Evolutionary conservation across 495 filamentous ascomycete species (phyloP), one percentile per base, ranked within the genome.

Genomic region (Aspergillus biplanus): DNA sequence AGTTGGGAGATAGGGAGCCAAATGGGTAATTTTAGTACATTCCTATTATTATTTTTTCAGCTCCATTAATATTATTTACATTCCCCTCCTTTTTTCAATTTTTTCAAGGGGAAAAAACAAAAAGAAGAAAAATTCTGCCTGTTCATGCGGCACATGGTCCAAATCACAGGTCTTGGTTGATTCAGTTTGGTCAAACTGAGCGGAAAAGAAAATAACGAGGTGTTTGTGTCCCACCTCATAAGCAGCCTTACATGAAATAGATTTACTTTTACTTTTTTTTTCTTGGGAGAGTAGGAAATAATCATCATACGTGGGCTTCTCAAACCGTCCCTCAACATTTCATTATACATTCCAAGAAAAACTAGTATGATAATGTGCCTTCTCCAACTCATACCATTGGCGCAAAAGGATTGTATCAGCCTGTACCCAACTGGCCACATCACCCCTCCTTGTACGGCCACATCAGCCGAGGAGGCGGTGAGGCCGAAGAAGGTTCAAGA

Each of bases 391-490:
- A 15, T 59, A 15, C 58, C 49, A 62, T 56, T 56, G 59, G 31
- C 16, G 27, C 3, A 16, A 27, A 33, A 35, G 35, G 56, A 58
- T 61, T 66, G 69, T 63, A 66, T 67, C 65, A 66, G 61, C 58
- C 21, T 55, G 48, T 56, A 37, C 59, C 50, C 62, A 55, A 61
- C 60, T 62, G 67, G 72, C 69, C 67, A 69, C 67, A 66, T 71
- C 61, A 55, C 18, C 21, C 5, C 47, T 50, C 47, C 47, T 31
- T 50, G 47, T 50, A 50, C 47, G 47, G 47, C 47, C 47, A 44
- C 49, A 54, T 53, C 58, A 52, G 48, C 61, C 44, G 13, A n/a
- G 42, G 52, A 52, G 39, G 52, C 58, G 60, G 60, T 62, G 42
- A 52, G 57, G 33, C 11, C 7, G 33, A 54, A 54, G 52, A 54